phyloP scores from a whole-genome alignment of 1,139 yeast genomes.

The Arxiozyma bovina region DNA sequence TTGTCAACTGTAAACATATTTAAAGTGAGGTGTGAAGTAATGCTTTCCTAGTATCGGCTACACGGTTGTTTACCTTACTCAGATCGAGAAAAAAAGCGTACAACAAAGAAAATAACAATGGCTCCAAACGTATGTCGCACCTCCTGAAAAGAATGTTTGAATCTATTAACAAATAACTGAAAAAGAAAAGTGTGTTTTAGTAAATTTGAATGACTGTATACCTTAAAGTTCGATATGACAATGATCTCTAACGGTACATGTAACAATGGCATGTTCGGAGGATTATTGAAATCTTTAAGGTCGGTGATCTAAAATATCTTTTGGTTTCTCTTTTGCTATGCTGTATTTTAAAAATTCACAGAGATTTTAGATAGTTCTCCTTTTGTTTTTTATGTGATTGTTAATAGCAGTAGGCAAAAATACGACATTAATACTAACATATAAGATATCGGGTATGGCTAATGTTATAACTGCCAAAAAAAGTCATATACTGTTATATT shows the following conservation, averaged over 20 bases:
- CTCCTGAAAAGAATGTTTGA: background rate
- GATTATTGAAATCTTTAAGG: background rate
- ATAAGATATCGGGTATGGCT: background rate
- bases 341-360: conserved; percentile 34
- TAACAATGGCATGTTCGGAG: background rate
- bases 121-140: conserved; percentile 34
- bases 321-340: conserved; percentile 9
- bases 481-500: background rate
- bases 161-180: conserved; percentile 3
- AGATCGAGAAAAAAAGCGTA: background rate
- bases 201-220: background rate
- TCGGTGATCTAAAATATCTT: background rate
- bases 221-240: background rate
- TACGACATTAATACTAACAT: background rate
- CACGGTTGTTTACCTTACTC: background rate
- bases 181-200: background rate
- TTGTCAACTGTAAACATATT: background rate
- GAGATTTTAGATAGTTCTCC: background rate
- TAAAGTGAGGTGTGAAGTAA: background rate
- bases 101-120: conserved; percentile 20
- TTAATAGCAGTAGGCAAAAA: conserved; percentile 34
- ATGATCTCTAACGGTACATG: background rate
- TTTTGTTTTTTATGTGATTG: conserved; percentile 25
- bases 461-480: no score
- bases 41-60: background rate